These are phyloP conservation scores for Gossypium longicalyx DNA, from an alignment of 345 rosid genomes.

Conservation along the genomic window DNA sequence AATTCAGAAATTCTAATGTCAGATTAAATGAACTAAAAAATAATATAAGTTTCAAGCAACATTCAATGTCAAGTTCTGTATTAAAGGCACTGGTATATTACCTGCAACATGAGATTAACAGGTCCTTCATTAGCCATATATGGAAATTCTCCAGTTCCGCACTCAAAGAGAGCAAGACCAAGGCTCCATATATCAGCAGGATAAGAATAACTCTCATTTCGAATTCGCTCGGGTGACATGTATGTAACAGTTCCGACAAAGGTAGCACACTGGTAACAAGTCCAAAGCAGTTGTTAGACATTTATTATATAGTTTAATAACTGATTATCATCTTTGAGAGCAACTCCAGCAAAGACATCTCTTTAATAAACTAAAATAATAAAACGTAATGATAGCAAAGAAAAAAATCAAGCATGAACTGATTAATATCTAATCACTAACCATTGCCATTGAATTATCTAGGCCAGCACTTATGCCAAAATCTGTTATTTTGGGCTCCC, in stretches of 20 bases:
- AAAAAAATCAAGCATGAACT: neutral
- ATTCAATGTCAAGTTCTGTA: neutral
- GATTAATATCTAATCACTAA: constrained; percentile 28
- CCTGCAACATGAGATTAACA: constrained; percentile 95
- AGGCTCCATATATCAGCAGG: constrained; percentile 99
- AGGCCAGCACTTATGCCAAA: constrained; percentile 97
- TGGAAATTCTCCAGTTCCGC: constrained; percentile 94
- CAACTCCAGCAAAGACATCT: neutral
- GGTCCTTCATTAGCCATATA: constrained; percentile 84
- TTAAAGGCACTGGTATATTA: constrained; percentile 19
- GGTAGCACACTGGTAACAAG: constrained; percentile 75
- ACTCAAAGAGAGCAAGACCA: constrained; percentile 91
- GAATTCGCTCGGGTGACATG: constrained; percentile 95
- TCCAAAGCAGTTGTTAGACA: constrained; percentile 20
- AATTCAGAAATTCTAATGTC: constrained; percentile 5
- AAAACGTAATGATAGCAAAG: neutral
- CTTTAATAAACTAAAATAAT: constrained; percentile 5
- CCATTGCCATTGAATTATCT: constrained; percentile 96
- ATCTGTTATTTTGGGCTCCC: constrained; percentile 94
- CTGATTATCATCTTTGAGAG: neutral
- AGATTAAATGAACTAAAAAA: constrained; percentile 3
- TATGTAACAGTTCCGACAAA: constrained; percentile 99
- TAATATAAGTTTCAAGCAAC: neutral
- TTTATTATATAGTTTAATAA: neutral
- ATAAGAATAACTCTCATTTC: constrained; percentile 78